Evolutionary conservation across 768 basidiomycete genomes (phyloP).

Genomic region (Epithele typhae): DNA sequence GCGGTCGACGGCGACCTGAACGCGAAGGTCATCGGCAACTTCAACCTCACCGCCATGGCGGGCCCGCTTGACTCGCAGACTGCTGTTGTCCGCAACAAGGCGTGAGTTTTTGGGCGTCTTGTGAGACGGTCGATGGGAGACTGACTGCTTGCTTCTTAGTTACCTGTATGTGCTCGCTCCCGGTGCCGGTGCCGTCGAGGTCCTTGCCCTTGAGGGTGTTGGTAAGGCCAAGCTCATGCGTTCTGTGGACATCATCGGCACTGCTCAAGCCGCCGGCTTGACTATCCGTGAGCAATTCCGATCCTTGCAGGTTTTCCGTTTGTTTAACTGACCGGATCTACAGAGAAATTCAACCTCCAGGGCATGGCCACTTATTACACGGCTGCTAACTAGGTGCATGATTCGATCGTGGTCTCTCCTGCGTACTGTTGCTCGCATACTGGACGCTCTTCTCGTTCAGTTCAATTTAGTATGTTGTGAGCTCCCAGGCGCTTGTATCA

Average conservation of each 20-base stretch:
- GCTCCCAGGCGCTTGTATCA: too few species aligned
- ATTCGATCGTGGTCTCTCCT: too few species aligned
- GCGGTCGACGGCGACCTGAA: conserved; percentile 41
- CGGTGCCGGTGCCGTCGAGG: conserved; percentile 33
- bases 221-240: conserved; percentile 31
- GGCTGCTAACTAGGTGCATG: too few species aligned
- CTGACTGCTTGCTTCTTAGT: conserved; percentile 19
- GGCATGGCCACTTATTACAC: conserved; percentile 34
- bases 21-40: conserved; percentile 34
- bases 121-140: not conserved
- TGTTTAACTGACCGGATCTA: not conserved
- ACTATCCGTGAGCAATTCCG: conserved; percentile 26
- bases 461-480: too few species aligned
- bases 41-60: conserved; percentile 9
- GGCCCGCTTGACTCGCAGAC: conserved; percentile 26
- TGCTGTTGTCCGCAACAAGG: conserved; percentile 25
- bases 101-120: conserved; percentile 18
- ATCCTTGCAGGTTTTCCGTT: not conserved
- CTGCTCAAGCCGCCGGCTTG: conserved; percentile 28
- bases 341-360: conserved; percentile 30
- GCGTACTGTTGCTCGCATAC: too few species aligned
- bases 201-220: conserved; percentile 34
- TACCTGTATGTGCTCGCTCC: conserved; percentile 38
- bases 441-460: too few species aligned
- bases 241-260: conserved; percentile 28